Base-by-base conservation (phyloP, 139 green algal genomes). In the Coelastrella sp. region DNA sequence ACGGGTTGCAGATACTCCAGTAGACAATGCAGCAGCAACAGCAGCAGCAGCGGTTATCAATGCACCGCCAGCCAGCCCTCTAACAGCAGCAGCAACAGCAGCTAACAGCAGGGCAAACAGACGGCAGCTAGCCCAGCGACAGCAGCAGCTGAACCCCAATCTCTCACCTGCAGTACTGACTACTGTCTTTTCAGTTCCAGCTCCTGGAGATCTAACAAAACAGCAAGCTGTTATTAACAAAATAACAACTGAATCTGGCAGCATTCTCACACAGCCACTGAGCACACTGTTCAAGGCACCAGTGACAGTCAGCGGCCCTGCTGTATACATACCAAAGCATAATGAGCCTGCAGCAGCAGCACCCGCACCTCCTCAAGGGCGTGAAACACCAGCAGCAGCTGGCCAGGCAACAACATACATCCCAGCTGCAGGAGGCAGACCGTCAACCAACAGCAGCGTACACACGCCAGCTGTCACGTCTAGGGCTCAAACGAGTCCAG, bases 111-210 rank as follows among this genome's bases (percentile, higher is more conserved):
- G 22, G 14, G 56, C 14, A 15, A 27, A 19, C 6, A 83, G 35
- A 20, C 76, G n/a, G 11, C 24, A 60, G 24, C 76, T 59, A 20
- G 9, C n/a, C 12, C 76, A 59, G 10, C 76, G 19, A 11, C 76
- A 83, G 76, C 76, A 60, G 76, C 76, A 83, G 76, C 76, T 14
- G 25, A 25, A 83, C 27, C 76, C 72, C 20, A 9, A 7, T 11
- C 56, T 56, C 7, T 7, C 58, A 6, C 79, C 79, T 14, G 79
- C 79, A 68, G 79, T 68, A 22, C 56, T 85, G 3, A 85, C 19
- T 56, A 85, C 79, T 49, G 79, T 85, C 19, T 85, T 85, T 7
- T 68, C 79, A n/a, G 57, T 85, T 17, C 79, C 79, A 6, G 79
- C 79, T 25, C 79, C 79, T 10, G 57, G 8, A 49, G 57, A 85